Evolutionary conservation across 192 early-diverging fungal species (phyloP), one percentile per base, ranked within the genome.

Genomic region (Allomyces arbusculus): DNA sequence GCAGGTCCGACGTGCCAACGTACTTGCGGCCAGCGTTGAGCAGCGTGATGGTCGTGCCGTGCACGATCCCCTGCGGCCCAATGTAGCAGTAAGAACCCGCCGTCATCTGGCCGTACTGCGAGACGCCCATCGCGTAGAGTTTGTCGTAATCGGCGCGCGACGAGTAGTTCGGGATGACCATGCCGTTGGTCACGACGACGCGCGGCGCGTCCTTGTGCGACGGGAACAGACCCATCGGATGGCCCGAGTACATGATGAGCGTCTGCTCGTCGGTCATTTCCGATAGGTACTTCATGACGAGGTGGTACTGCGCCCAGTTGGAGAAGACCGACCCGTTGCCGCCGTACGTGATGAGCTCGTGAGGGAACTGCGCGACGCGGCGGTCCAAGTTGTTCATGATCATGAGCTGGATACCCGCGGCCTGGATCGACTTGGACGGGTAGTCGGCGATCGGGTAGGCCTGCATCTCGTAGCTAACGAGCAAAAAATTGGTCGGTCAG

Each of bases 301-400:
- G 64, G 61, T 69, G 69, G 65, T 69, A 69, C 63, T 69, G 69
- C 12, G 64, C 69, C 69, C 69, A 69, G 65, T 69, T 65, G 55
- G 28, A 62, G 61, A 69, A 69, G 62, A 69, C 69, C 40, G 64
- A 69, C 16, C 69, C 69, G 65, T 69, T 69, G 55, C 69, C 69
- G 40, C 69, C 69, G 69, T 69, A 69, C 45, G 69, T 69, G 69
- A 69, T 66, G 64, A 69, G 65, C 61, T 69, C 69, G 61, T 69
- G 69, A 7, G 69, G 69, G 62, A 65, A 65, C 62, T 69, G 69
- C 24, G 69, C 69, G 45, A 69, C 65, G 23, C 61, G 20, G 23
- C 50, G 65, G 61, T 69, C 69, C 25, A 69, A 43, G 61, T 69
- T 69, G 65, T 69, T 69, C 63, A 66, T 64, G 65, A 69, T 69